phyloP scores from a whole-genome alignment of 805 yeast species.

The Starmerella floris region DNA sequence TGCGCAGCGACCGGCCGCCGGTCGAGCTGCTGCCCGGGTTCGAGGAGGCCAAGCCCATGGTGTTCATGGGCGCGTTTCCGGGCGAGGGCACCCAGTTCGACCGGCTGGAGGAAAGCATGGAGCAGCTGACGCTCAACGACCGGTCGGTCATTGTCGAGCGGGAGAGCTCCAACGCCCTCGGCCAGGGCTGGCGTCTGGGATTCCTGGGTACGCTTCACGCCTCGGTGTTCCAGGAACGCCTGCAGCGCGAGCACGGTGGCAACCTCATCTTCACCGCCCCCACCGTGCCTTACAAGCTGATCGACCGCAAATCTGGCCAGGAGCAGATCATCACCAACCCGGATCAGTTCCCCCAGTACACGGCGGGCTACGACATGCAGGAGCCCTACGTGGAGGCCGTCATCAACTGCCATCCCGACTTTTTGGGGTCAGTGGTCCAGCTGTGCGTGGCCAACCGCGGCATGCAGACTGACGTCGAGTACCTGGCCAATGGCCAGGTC shows the following conservation, averaged over 20 bases:
- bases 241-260: slow-evolving; percentile 90
- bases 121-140: slow-evolving; percentile 78
- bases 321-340: slow-evolving; percentile 71
- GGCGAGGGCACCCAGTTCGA: slow-evolving; percentile 88
- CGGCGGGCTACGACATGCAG: slow-evolving; percentile 27
- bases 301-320: slow-evolving; percentile 46
- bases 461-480: slow-evolving; percentile 62
- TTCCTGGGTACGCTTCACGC: slow-evolving; percentile 92
- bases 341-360: slow-evolving; percentile 65
- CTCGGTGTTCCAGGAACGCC: slow-evolving; percentile 79
- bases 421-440: slow-evolving; percentile 72
- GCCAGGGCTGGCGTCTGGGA: slow-evolving; percentile 96
- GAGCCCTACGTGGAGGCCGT: slow-evolving; percentile 87
- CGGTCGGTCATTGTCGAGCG: slow-evolving; percentile 79
- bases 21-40: slow-evolving; percentile 83
- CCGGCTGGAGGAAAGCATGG: slow-evolving; percentile 76
- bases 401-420: slow-evolving; percentile 84
- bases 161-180: slow-evolving; percentile 86
- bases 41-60: slow-evolving; percentile 97
- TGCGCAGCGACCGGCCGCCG: slow-evolving; percentile 34
- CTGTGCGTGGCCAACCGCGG: slow-evolving; percentile 80
- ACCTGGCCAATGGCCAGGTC: slow-evolving; percentile 68
- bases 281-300: slow-evolving; percentile 79
- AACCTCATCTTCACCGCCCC: slow-evolving; percentile 87
- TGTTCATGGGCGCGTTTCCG: slow-evolving; percentile 94